These are phyloP conservation scores for Citrus maxima DNA, from an alignment of 345 rosid species.

Conservation along the genomic window DNA sequence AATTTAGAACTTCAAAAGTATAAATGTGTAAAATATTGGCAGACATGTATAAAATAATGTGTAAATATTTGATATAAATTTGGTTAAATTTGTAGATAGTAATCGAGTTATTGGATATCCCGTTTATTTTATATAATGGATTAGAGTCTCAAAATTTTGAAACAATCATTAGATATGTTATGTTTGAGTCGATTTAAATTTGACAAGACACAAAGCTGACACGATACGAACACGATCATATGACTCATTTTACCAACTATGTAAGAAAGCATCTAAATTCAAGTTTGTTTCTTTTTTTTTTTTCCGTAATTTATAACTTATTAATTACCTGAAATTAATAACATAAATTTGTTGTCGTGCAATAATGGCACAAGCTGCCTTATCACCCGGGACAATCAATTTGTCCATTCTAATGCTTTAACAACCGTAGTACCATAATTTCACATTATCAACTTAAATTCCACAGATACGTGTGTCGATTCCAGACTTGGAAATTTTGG, in stretches of 20 bases:
- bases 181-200: no score
- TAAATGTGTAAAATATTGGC: no score
- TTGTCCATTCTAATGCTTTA: not conserved
- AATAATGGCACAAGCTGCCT: not conserved
- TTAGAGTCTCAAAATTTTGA: no score
- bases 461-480: not conserved
- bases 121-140: accelerated
- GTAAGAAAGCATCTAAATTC: not conserved
- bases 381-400: not conserved
- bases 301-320: not conserved
- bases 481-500: not conserved
- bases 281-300: not conserved
- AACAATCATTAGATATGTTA: no score
- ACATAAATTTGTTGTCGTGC: not conserved
- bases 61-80: no score
- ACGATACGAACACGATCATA: no score
- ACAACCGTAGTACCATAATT: not conserved
- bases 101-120: no score
- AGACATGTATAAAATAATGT: no score
- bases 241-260: no score
- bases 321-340: not conserved
- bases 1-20: no score
- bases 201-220: no score
- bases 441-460: not conserved
- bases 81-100: no score